Conservation (phyloP, 2,329 filamentous ascomycete genomes). For the Penicillium capsulatum region DNA sequence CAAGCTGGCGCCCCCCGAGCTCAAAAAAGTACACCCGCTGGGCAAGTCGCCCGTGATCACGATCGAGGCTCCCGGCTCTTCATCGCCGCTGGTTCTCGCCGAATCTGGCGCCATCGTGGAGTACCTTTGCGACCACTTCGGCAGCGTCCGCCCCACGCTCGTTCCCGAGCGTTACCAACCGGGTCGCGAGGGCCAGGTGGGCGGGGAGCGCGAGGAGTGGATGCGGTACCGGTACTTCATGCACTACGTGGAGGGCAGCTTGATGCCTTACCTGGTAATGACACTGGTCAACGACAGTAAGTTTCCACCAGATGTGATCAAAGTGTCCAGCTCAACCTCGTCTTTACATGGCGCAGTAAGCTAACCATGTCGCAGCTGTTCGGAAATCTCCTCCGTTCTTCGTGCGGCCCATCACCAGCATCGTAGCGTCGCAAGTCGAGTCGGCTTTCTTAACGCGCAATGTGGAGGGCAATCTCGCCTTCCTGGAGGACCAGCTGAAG, state of each 20-base stretch:
- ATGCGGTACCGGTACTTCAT: slow-evolving; percentile 64
- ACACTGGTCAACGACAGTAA: slow-evolving; percentile 58
- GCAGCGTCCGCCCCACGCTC: slow-evolving; percentile 37
- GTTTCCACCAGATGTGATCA: slow-evolving; percentile 18
- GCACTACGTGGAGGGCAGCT: slow-evolving; percentile 79
- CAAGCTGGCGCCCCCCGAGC: slow-evolving; percentile 67
- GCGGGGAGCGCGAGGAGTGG: slow-evolving; percentile 58
- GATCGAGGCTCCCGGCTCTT: slow-evolving; percentile 49
- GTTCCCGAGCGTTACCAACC: slow-evolving; percentile 49
- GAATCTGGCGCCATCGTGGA: slow-evolving; percentile 79
- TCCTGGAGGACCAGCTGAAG: slow-evolving; percentile 45
- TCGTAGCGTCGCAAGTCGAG: slow-evolving; percentile 49
- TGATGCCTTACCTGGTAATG: slow-evolving; percentile 69
- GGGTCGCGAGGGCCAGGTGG: slow-evolving; percentile 53
- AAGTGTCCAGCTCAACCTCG: no score
- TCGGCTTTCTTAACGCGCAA: slow-evolving; percentile 40
- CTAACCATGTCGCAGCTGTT: slow-evolving; percentile 10
- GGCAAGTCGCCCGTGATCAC: slow-evolving; percentile 81
- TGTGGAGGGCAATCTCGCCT: slow-evolving; percentile 40
- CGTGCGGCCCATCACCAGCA: slow-evolving; percentile 59
- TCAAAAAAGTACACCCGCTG: slow-evolving; percentile 74
- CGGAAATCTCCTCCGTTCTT: slow-evolving; percentile 56
- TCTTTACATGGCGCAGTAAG: no score
- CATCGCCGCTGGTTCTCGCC: slow-evolving; percentile 61
- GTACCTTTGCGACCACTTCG: slow-evolving; percentile 71